Base-by-base conservation (phyloP, 2,329 filamentous ascomycete species). In the Colletotrichum sp. region DNA sequence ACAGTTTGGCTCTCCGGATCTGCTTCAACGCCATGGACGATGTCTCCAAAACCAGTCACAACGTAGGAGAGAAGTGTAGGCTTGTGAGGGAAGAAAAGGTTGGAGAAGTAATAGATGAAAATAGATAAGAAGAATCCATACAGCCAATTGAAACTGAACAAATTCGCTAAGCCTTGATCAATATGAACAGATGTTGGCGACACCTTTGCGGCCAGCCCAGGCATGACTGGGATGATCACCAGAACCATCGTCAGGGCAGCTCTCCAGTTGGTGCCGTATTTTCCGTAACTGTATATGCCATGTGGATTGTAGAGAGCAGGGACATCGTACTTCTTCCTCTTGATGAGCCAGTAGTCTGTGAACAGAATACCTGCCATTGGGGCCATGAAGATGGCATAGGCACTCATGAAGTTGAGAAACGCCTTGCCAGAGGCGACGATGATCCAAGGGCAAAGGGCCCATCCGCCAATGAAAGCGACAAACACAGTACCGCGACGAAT, bases 291-390 rank as follows among this genome's bases (percentile, higher is more conserved):
- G 4, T 52, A 52, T 52, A 52, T 52, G n/a, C 44, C n/a, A n/a
- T 52, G 13, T 4, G 44, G 44, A 52, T 52, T 52, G 11, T 52
- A 52, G 6, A 52, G 44, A 7, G 44, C 44, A 52, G 44, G n/a
- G 12, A 52, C n/a, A 22, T 52, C 44, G n/a, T 52, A 52, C 11
- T 22, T 52, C 44, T 22, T 79, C 52, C 81, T 79, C 76, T 87
- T 85, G 76, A 84, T 78, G 34, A 85, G 72, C 82, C 82, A 85
- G 77, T 82, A 88, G 76, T 88, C 86, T 39, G 82, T 80, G n/a
- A 82, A 81, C 49, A 88, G 82, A 63, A 87, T 84, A 52, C 84
- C 86, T 8, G 86, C 82, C 39, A 88, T 85, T 15, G 87, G 86
- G 1, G 82, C 84, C 77, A 86, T 81, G 78, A 86, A 85, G 55